Base-by-base conservation (phyloP, 108 stramenopile species). In the Discostella stelligeroides region DNA sequence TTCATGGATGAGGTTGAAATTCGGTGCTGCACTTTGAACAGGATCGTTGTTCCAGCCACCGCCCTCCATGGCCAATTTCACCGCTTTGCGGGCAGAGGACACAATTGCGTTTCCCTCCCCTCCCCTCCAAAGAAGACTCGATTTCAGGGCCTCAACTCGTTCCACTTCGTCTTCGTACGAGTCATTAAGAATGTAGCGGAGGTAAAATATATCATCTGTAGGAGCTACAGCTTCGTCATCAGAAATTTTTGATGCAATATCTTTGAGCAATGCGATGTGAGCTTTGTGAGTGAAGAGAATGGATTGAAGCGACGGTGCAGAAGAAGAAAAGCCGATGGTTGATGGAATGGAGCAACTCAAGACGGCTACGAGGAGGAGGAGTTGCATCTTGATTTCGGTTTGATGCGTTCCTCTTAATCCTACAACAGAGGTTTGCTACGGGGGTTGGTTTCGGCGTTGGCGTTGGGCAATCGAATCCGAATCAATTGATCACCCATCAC, bases 1-100 rank as follows among this genome's bases (percentile, higher is more conserved):
- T 10, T 79, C 45, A 45, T 64, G 64, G 51, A 94, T 82, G 20
- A 46, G 39, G 14, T 34, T 24, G 0, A 81, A 78, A 71, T 79
- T 53, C 0, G 92, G 92, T 1, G 92, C 89, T 4, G 73, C 76
- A 7, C 63, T 39, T 7, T 70, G 66, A 18, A 90, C 88, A 8
- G 85, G 86, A n/a, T 65, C 71, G 69, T 95, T 95, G 72, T 92
- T 60, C 94, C 94, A 95, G 58, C 48, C 47, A 15, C 47, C 66
- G 3, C 57, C 85, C 10, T 30, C 46, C 12, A 21, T 37, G 0
- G 90, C 86, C 28, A 66, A 41, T 28, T 60, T 43, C 21, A 87
- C 50, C 25, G 93, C 93, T 0, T 48, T 34, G 25, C 68, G 46
- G 43, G 93, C 93, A 23, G 75, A 73, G 8, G 83, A 65, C 20